A percentile compares a stretch with the other conserved stretches of the same genome.
Evolutionary conservation across 2,329 filamentous ascomycete genomes (phyloP).

Genomic region (Trichocomaceae sp.): DNA sequence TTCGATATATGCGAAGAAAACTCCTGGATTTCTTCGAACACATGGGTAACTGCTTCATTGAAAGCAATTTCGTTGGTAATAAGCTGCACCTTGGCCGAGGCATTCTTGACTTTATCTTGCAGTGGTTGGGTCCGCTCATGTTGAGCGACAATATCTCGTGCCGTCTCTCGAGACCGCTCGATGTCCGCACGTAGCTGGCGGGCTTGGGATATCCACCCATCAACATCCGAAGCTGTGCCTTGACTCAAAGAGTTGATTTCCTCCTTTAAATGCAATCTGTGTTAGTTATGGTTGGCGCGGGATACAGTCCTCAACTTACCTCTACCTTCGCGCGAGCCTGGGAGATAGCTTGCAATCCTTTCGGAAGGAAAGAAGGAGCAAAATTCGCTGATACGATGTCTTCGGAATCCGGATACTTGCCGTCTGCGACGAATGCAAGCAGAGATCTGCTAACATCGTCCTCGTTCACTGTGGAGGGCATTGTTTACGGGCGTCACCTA

Average conservation of each 20-base stretch:
- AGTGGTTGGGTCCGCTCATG: conserved; percentile 63
- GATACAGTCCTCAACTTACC: conserved; percentile 29
- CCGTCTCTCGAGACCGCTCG: conserved; percentile 67
- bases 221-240: conserved; percentile 70
- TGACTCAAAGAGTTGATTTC: conserved; percentile 72
- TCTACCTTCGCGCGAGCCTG: conserved; percentile 50
- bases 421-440: conserved; percentile 56
- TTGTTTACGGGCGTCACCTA: conserved; percentile 1
- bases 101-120: conserved; percentile 58
- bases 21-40: conserved; percentile 46
- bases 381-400: conserved; percentile 49
- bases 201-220: conserved; percentile 78
- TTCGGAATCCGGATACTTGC: conserved; percentile 52
- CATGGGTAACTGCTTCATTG: conserved; percentile 47
- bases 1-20: conserved; percentile 45
- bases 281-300: neutral
- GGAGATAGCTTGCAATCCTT: conserved; percentile 46
- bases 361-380: conserved; percentile 42
- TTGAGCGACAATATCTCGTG: conserved; percentile 71
- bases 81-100: conserved; percentile 48
- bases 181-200: conserved; percentile 82
- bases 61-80: conserved; percentile 55
- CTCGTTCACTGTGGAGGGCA: conserved; percentile 20
- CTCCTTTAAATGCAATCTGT: conserved; percentile 37
- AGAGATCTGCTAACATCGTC: conserved; percentile 52